Base-by-base conservation (phyloP, 768 basidiomycete genomes). In the Suillus alpinus region DNA sequence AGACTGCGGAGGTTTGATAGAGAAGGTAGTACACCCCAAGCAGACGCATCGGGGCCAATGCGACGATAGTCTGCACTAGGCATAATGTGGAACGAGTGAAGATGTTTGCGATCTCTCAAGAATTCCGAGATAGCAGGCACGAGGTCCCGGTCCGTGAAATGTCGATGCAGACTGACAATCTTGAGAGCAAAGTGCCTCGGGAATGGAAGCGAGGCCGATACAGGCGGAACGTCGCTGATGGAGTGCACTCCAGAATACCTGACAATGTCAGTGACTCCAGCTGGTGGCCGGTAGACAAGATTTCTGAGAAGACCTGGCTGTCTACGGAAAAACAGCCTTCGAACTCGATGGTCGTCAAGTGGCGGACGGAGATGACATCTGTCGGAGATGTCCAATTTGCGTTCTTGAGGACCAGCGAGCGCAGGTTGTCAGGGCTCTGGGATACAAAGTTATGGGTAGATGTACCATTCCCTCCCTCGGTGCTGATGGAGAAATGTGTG, bases 81-180 rank as follows among this genome's bases (percentile, higher is more conserved):
- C 1, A 79, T 79, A 12, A 81, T 76, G 47, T 79, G 75, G 29
- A 89, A 78, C 0, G 81, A 81, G n/a, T 75, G 75, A 43, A 91
- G 72, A 43, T 81, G 72, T 23, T 71, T 71, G 47, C 86, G 77
- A 8, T 81, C 83, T 14, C 86, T 81, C 37, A 91, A 73, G 68
- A 90, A 89, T 34, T 85, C 87, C 5, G 84, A 79, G 46, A 91
- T 79, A 8, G 89, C 81, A 2, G 86, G 87, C 75, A 90, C 88
- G 4, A 91, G 76, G 66, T 88, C 88, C 14, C 80, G 75, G 66
- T 90, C 88, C 2, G 67, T 61, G 14, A 80, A 71, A 20, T 82
- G 74, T 55, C 80, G 76, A 13, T 76, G 74, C 2, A 84, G 67
- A 2, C 68, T 70, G n/a, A 73, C 69, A 18, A 85, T 78, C 13